Percentiles rank a stretch among this genome's conserved stretches.
Evolutionary conservation across 2,329 filamentous ascomycete genomes (phyloP).

Genomic region (Didymella lethalis): DNA sequence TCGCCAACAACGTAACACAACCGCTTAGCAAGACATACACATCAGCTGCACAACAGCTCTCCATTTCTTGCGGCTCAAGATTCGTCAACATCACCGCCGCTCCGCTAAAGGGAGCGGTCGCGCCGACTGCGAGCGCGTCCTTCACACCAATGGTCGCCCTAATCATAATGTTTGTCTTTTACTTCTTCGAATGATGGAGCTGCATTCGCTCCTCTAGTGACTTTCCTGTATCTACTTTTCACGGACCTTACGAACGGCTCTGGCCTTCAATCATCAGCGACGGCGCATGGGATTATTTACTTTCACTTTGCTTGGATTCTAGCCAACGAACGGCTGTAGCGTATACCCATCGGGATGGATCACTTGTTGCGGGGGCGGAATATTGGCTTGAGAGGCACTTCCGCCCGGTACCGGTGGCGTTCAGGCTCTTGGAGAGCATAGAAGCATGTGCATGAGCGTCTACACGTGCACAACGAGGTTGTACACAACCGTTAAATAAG

Average conservation of each 20-base stretch:
- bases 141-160: constrained; percentile 44
- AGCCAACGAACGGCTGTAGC: constrained; percentile 20
- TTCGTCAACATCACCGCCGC: constrained; percentile 63
- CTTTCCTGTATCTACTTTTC: constrained; percentile 33
- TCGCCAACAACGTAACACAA: constrained; percentile 70
- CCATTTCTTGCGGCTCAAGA: constrained; percentile 66
- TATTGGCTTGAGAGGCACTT: constrained; percentile 16
- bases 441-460: background rate
- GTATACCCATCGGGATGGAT: constrained; percentile 32
- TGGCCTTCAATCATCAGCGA: constrained; percentile 47
- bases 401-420: constrained; percentile 4
- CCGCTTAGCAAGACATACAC: constrained; percentile 74
- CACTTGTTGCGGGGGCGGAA: constrained; percentile 15
- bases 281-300: constrained; percentile 38
- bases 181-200: constrained; percentile 41
- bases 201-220: constrained; percentile 19
- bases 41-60: constrained; percentile 74
- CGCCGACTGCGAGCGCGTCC: constrained; percentile 30
- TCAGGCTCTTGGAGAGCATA: constrained; percentile 5
- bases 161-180: constrained; percentile 47
- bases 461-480: background rate
- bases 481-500: constrained; percentile 2
- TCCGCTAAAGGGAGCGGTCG: constrained; percentile 44
- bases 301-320: constrained; percentile 24
- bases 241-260: constrained; percentile 29